phyloP scores from a whole-genome alignment of 768 basidiomycete genomes.

The Lactifluus echinatus region DNA sequence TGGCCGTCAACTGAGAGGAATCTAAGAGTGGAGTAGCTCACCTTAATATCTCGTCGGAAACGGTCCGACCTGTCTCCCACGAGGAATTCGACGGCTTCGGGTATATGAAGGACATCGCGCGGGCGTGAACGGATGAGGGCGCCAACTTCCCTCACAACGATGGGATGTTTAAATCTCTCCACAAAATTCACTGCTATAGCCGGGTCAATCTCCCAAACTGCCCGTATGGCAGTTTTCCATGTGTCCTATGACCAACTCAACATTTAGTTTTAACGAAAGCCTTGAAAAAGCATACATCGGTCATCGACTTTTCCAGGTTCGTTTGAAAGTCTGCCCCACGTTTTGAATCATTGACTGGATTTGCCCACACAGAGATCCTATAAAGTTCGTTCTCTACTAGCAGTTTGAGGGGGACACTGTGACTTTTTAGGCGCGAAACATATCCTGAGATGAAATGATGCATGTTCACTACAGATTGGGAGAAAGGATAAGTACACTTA shows the following conservation, averaged over 20 bases:
- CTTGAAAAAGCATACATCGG: constrained; percentile 41
- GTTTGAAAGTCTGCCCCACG: constrained; percentile 56
- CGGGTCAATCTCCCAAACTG: constrained; percentile 76
- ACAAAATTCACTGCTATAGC: constrained; percentile 73
- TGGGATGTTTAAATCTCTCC: constrained; percentile 76
- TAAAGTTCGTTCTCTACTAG: constrained; percentile 88
- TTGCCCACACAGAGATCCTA: constrained; percentile 82
- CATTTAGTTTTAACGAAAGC: background rate
- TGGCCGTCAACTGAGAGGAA: constrained; percentile 2
- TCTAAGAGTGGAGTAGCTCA: constrained; percentile 26
- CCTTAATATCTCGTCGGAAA: constrained; percentile 67
- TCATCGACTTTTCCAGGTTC: constrained; percentile 47
- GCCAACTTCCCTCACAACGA: constrained; percentile 63
- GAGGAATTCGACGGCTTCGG: constrained; percentile 76
- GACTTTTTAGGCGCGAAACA: constrained; percentile 42
- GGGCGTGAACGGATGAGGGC: constrained; percentile 69
- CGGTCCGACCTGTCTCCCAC: constrained; percentile 63
- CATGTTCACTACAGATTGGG: background rate
- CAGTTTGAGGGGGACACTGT: constrained; percentile 69
- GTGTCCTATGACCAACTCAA: constrained; percentile 35
- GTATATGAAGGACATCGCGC: constrained; percentile 55
- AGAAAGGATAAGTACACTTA: constrained; percentile 29
- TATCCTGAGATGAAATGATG: constrained; percentile 43
- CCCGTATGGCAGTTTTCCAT: constrained; percentile 63
- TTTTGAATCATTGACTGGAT: constrained; percentile 70